A percentile compares a stretch with the other conserved stretches of the same genome.
phyloP scores from a whole-genome alignment of 1,139 yeast genomes.

The Debaryomycetaceae sp. region DNA sequence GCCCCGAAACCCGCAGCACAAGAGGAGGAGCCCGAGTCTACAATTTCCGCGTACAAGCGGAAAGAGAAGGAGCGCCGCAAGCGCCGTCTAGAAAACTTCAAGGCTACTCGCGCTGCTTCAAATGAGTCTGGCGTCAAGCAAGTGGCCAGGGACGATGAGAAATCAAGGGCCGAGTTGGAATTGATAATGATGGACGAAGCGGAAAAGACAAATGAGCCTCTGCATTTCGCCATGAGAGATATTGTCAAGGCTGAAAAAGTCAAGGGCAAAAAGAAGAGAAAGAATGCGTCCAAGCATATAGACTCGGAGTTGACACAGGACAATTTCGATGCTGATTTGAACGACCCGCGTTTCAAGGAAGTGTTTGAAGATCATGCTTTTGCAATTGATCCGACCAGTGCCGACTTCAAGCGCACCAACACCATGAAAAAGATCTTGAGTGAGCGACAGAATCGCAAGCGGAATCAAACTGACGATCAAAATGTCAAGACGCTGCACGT shows the following conservation, averaged over 20 bases:
- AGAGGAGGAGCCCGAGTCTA: constrained; percentile 50
- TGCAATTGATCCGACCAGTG: constrained; percentile 84
- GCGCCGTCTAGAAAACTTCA: constrained; percentile 64
- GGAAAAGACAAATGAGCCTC: constrained; percentile 29
- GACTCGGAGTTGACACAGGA: constrained; percentile 39
- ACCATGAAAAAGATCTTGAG: constrained; percentile 76
- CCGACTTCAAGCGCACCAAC: constrained; percentile 78
- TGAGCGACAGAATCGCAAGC: constrained; percentile 56
- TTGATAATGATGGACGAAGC: constrained; percentile 62
- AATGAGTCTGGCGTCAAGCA: constrained; percentile 8
- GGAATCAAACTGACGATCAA: no score
- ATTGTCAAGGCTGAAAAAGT: constrained; percentile 61
- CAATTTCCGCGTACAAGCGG: constrained; percentile 73
- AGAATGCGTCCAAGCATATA: constrained; percentile 29
- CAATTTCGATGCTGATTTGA: constrained; percentile 55
- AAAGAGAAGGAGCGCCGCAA: constrained; percentile 90
- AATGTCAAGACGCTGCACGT: no score
- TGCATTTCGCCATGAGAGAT: constrained; percentile 76
- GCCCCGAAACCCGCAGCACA: constrained; percentile 10
- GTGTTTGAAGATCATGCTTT: constrained; percentile 81
- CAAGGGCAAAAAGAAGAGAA: constrained; percentile 35
- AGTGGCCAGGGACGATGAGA: constrained; percentile 17
- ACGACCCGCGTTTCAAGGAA: constrained; percentile 82
- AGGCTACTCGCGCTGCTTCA: constrained; percentile 22
- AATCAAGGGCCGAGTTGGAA: constrained; percentile 62